Conservation (phyloP, 371 early-diverging fungal species). For the Actinomortierella ambigua region DNA sequence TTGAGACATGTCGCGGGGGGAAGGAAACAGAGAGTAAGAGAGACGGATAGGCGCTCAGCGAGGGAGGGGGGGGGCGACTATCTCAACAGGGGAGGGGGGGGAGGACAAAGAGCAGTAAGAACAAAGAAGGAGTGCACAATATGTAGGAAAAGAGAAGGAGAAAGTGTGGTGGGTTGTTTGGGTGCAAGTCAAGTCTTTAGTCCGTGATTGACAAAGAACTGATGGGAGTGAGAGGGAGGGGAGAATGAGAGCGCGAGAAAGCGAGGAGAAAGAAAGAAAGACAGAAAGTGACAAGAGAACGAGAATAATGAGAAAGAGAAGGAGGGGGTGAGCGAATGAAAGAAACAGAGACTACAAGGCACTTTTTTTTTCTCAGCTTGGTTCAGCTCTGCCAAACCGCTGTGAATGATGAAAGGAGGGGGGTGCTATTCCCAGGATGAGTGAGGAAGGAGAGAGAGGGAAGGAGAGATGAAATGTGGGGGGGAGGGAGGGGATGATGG, state of each 20-base stretch:
- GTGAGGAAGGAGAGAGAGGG: conserved; percentile 2
- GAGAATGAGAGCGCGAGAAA: not conserved
- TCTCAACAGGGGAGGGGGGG: not conserved
- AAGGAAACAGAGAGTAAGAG: not conserved
- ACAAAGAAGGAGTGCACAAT: conserved; percentile 5
- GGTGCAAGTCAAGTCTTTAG: too few species aligned
- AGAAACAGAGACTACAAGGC: not conserved
- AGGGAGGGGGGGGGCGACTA: not conserved
- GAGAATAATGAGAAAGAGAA: not conserved
- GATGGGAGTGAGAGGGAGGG: conserved; percentile 1
- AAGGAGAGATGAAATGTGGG: not conserved
- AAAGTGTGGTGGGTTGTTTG: not conserved
- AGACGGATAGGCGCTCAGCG: not conserved
- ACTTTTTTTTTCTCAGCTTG: not conserved
- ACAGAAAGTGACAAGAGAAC: not conserved
- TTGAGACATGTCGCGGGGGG: conserved; percentile 22
- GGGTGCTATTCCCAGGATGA: not conserved
- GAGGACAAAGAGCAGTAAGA: not conserved
- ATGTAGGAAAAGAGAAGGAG: not conserved
- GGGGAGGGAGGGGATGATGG: not conserved
- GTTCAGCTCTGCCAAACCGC: too few species aligned
- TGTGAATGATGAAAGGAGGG: too few species aligned
- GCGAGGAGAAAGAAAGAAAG: conserved; percentile 1
- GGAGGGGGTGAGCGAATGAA: not conserved
- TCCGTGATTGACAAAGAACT: conserved; percentile 1